Base-by-base conservation (phyloP, 768 basidiomycete genomes). In the Boletus sensibilis region DNA sequence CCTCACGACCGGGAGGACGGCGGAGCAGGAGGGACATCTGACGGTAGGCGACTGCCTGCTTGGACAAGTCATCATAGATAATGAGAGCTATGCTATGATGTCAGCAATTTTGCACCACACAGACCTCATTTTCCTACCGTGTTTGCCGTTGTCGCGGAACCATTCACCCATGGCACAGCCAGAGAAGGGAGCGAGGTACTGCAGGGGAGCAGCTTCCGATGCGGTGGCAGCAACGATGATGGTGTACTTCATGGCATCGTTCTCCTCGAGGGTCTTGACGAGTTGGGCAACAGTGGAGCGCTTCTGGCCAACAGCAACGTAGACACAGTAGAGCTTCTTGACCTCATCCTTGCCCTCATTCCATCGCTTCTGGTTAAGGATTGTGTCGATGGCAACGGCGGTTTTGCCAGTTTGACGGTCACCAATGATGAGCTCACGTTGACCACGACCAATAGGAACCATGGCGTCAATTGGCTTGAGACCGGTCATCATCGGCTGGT, bases 61-160 rank as follows among this genome's bases (percentile, higher is more conserved):
- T 99, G 70, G 97, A 99, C 76, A 99, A 80, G 78, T 98, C 97
- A 72, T 99, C 97, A 78, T 97, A 99, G 79, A 99, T 91, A 78
- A 99, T 98, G 68, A 98, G 85, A 63, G 96, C 90, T 90, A 52
- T 16, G 29, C 40, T 18, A 60, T 50, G 20, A 56, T 29, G 50
- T 70, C 39, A 71, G 57, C 34, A 60, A 8, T 3, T 33, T 53
- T 47, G 50, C 43, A 13, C 23, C 3, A 40, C 23, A 8, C 23
- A 20, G 49, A 45, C n/a, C 3, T 5, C 2, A 31, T n/a, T 38
- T 25, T 66, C 86, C 52, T 68, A 90, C 90, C 95, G 77, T 99
- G 97, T 81, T 96, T 98, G 81, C 94, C 96, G 75, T 99, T 99
- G 80, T 99, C 97, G 79, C 94, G 92, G 97, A 99, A 99, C 96